phyloP scores from a whole-genome alignment of 352 stramenopile genomes.

The Thalassiosira mediterranea region DNA sequence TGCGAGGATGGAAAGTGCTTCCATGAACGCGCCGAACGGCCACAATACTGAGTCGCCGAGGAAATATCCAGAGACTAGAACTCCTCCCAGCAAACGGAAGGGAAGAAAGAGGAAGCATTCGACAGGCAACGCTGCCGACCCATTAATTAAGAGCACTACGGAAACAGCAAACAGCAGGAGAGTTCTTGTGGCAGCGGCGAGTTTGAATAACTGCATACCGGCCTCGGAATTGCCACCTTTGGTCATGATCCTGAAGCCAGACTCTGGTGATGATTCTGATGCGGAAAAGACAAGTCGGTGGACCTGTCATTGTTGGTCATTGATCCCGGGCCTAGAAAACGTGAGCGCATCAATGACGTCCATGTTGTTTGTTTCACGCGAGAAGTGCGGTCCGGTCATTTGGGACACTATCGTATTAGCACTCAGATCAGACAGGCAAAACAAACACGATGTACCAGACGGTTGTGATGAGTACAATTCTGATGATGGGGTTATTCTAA shows the following conservation, averaged over 20 bases:
- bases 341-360: slow-evolving; percentile 29
- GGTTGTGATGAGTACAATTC: neutral
- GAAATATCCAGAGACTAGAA: slow-evolving; percentile 7
- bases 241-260: slow-evolving; percentile 18
- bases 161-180: slow-evolving; percentile 1
- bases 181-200: slow-evolving; percentile 37
- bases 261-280: neutral
- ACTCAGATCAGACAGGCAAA: slow-evolving; percentile 6
- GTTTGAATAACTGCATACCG: slow-evolving; percentile 25
- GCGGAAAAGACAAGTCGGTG: neutral
- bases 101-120: slow-evolving; percentile 30
- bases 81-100: slow-evolving; percentile 18
- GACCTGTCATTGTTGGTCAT: slow-evolving; percentile 12
- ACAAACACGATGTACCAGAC: neutral
- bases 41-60: neutral
- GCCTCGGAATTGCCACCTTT: slow-evolving; percentile 32
- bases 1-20: slow-evolving; percentile 35
- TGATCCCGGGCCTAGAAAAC: slow-evolving; percentile 33
- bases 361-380: slow-evolving; percentile 36
- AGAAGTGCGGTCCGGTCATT: slow-evolving; percentile 13
- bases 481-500: slow-evolving; percentile 34
- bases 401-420: slow-evolving; percentile 28
- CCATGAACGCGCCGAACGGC: too few species aligned
- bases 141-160: too few species aligned
- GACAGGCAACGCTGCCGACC: too few species aligned